Base-by-base conservation (phyloP, 2,329 filamentous ascomycete genomes). In the Huntiella moniliformis region DNA sequence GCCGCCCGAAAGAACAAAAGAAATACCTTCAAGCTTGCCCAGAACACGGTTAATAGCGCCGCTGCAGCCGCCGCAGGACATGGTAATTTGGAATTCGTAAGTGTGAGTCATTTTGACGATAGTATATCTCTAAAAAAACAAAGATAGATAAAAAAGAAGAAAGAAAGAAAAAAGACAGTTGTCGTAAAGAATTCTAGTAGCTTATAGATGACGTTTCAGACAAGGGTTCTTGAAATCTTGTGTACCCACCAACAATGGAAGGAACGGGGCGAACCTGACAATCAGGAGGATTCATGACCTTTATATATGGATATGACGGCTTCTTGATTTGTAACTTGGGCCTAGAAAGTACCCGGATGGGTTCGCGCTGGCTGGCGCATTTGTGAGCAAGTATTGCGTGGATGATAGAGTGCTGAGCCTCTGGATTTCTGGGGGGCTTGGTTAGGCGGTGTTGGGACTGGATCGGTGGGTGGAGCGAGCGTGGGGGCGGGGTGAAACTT, bases 11-110 rank as follows among this genome's bases (percentile, higher is more conserved):
- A 5, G 1, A 4, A 28, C 34, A 13, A 37, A 16, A n/a, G 39
- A 63, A 74, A 53, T 60, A 93, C 87, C 86, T 15, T 92, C 81
- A 2, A 93, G 77, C 67, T 85, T 94, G 68, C 83, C 88, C 53
- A 98, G 76, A 39, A 95, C 86, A 44, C 86, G 75, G 65, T 93
- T 82, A 38, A 98, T 73, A 54, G 91, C 91, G 57, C 87, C 86
- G 39, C 87, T 95, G 78, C 91, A 98, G 62, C 91, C 91, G 60
- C 83, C 77, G 67, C 91, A 98, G 71, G 70, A 82, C 91, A 98
- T 98, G 64, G 68, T 71, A 62, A 96, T 76, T 64, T 87, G 79
- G 71, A 96, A 96, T 63, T 91, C 84, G 80, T 96, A 96, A 55
- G 77, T 83, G 70, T 94, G 85, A 50, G 77, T 67, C 82, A 87